Conservation (phyloP, 768 basidiomycete species). For the Pseudohyphozyma bogoriensis region DNA sequence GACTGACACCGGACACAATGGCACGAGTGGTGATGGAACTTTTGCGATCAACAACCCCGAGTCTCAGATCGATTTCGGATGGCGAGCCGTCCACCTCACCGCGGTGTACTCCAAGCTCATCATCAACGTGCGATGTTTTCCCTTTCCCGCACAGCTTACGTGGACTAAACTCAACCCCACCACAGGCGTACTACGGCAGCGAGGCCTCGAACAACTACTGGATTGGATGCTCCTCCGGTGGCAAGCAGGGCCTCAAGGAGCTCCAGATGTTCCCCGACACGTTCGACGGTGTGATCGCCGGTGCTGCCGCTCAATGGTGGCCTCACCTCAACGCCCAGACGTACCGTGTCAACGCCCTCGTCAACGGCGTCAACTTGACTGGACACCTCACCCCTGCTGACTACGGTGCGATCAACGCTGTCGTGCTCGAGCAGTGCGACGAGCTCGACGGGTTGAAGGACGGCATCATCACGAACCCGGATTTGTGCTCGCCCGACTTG, state of each 20-base stretch:
- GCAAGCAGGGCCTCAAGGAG: conserved; percentile 26
- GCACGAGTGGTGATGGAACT: conserved; percentile 5
- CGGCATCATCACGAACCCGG: conserved; percentile 36
- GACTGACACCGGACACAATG: conserved; percentile 19
- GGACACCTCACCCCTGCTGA: conserved; percentile 11
- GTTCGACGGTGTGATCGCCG: conserved; percentile 27
- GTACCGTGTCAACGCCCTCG: conserved; percentile 17
- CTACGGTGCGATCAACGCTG: conserved; percentile 8
- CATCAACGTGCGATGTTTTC: conserved; percentile 3
- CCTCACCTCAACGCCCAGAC: conserved; percentile 19
- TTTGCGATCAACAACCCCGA: conserved; percentile 20
- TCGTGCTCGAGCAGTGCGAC: conserved; percentile 27
- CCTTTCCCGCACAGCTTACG: background rate
- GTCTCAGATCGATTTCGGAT: conserved; percentile 20
- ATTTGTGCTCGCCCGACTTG: conserved; percentile 35
- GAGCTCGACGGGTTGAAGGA: conserved; percentile 33
- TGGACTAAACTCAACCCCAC: background rate
- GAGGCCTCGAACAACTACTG: conserved; percentile 18
- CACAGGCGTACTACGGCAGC: conserved; percentile 23
- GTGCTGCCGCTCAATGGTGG: conserved; percentile 19
- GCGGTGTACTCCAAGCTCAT: conserved; percentile 26
- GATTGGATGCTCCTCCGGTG: conserved; percentile 30
- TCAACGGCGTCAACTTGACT: conserved; percentile 10
- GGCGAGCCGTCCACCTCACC: conserved; percentile 26
- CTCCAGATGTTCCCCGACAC: conserved; percentile 19